phyloP scores from a whole-genome alignment of 139 green algal species.

The Nannochloris sp. region DNA sequence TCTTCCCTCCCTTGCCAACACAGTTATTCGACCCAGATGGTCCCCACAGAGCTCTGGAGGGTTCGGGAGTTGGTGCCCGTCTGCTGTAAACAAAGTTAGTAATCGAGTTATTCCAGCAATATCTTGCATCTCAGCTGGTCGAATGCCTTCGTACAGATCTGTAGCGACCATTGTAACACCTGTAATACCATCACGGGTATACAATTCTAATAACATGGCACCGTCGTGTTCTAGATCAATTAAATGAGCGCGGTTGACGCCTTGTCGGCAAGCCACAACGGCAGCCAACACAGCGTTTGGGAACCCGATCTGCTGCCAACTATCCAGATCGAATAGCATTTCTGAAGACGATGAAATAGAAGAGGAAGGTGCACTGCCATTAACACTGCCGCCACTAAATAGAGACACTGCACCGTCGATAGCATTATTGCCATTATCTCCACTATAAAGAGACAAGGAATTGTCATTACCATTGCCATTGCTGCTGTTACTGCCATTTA shows the following conservation, averaged over 20 bases:
- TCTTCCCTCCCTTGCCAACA: conserved; percentile 44
- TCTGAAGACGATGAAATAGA: neutral
- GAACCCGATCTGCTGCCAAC: conserved; percentile 34
- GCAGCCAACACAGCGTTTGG: conserved; percentile 33
- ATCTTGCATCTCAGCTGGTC: conserved; percentile 52
- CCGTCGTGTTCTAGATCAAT: conserved; percentile 66
- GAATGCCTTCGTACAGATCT: conserved; percentile 92
- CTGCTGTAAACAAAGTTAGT: conserved; percentile 41
- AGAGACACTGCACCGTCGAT: too few species aligned
- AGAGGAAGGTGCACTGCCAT: neutral
- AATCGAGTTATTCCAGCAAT: conserved; percentile 43
- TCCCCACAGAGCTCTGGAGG: conserved; percentile 11
- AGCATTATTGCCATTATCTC: too few species aligned
- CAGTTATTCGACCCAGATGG: conserved; percentile 34
- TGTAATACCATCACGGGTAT: conserved; percentile 69
- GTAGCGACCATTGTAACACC: conserved; percentile 74
- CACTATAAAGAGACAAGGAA: too few species aligned
- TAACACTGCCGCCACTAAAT: too few species aligned
- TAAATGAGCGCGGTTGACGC: conserved; percentile 70
- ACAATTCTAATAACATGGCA: conserved; percentile 88
- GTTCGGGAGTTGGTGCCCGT: conserved; percentile 34
- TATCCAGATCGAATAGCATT: conserved; percentile 34
- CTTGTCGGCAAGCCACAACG: conserved; percentile 39
- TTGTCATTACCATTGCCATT: neutral
- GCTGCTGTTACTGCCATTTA: neutral